Conservation (phyloP, 1,139 yeast species). For the Blastobotrys indianensis region DNA sequence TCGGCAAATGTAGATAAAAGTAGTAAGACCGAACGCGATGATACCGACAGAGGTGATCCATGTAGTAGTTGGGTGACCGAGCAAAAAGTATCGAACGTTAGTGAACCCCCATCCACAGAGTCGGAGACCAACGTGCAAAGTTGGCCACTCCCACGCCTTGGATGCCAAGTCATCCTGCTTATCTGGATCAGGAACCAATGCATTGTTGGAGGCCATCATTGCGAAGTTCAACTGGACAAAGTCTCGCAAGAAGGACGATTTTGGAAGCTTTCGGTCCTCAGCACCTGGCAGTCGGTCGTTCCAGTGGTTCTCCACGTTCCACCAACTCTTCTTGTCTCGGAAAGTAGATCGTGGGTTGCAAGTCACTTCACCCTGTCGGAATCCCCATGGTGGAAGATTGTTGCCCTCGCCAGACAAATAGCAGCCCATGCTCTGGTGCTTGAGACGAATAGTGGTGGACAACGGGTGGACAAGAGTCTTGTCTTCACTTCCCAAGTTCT, state of each 20-base stretch:
- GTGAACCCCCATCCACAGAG: constrained; percentile 92
- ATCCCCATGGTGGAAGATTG: constrained; percentile 93
- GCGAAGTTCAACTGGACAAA: constrained; percentile 91
- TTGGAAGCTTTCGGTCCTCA: constrained; percentile 67
- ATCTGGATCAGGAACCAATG: constrained; percentile 86
- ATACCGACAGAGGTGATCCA: constrained; percentile 84
- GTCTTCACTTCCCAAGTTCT: constrained; percentile 66
- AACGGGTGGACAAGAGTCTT: constrained; percentile 66
- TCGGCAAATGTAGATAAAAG: constrained; percentile 60
- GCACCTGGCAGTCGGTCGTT: constrained; percentile 72
- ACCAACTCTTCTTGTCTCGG: constrained; percentile 95
- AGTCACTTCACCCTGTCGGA: constrained; percentile 93
- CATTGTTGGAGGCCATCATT: constrained; percentile 98
- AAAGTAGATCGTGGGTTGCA: constrained; percentile 71
- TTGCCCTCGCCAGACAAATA: constrained; percentile 81
- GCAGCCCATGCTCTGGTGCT: constrained; percentile 63
- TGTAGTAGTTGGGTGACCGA: constrained; percentile 91
- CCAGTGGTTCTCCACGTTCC: constrained; percentile 88
- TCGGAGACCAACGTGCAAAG: constrained; percentile 84
- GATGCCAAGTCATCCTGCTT: constrained; percentile 91
- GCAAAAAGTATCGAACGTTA: constrained; percentile 72
- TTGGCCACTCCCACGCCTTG: constrained; percentile 98
- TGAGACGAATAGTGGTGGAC: constrained; percentile 78
- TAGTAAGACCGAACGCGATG: constrained; percentile 50
- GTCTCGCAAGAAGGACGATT: constrained; percentile 77